Base-by-base conservation (phyloP, 2,329 filamentous ascomycete species). In the Fusarium pseudocircinatum region DNA sequence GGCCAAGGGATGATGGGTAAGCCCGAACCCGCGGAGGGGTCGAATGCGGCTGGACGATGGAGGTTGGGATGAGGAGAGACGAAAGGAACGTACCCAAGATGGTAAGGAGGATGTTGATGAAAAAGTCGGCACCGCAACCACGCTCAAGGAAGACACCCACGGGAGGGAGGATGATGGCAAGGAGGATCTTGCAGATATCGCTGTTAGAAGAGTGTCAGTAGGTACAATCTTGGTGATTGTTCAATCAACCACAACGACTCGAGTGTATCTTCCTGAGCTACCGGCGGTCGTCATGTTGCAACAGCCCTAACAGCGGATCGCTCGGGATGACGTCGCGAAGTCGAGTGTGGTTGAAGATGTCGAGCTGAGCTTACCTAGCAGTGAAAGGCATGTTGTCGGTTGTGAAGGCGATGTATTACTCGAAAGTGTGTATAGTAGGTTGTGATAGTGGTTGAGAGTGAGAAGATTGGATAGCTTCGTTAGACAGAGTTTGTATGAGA, bases 91-190 rank as follows among this genome's bases (percentile, higher is more conserved):
- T 85, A 88, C 86, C 87, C 77, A 94, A 87, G 78, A 94, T 90
- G 78, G 94, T 97, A 85, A 97, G 86, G 80, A 95, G 88, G 84
- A 97, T 94, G 91, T 97, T 97, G 90, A 97, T 97, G 84, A 96
- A 87, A 80, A 97, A 87, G 82, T 97, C 94, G 76, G 92, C 90
- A 81, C 92, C 92, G 86, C 95, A 97, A 79, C 95, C 95, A 78
- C 93, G 91, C 92, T 97, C 95, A 77, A 97, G 93, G 89, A 97
- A 96, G 82, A 97, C 95, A 86, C 95, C 95, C 63, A 97, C 85
- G 82, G 95, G 95, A 64, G 95, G 95, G 75, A 97, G 90, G 86
- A 97, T 86, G 87, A 97, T 87, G 87, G 95, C 95, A 85, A 97
- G 89, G 85, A 97, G 89, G 87, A 90, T 89, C 84, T 90, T 90